Base-by-base conservation (phyloP, 352 stramenopile species). In the Aphanomyces stellatus region DNA sequence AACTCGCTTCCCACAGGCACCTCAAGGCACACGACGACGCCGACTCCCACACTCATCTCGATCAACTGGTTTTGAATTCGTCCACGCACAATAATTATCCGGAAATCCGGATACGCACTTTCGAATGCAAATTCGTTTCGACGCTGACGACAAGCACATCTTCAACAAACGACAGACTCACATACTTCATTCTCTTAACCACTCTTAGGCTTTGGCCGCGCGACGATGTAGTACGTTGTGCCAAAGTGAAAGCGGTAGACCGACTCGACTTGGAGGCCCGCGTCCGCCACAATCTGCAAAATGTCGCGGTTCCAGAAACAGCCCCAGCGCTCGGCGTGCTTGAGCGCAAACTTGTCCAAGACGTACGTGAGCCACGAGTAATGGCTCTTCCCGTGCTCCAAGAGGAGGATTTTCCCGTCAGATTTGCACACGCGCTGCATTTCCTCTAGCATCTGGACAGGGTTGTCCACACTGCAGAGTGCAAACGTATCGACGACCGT, bases 261-360 rank as follows among this genome's bases (percentile, higher is more conserved):
- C 5, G 81, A 90, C 71, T 96, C 87, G 17, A 98, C 61, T 35
- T 95, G 71, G 17, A 98, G 78, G 7, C 88, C 90, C 0, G 91
- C 79, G 24, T 87, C 51, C 19, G 90, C 65, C 22, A 98, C 75
- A 37, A 99, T 80, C 11, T 70, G 72, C 51, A 96, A 74, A 46
- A 98, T 97, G 72, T 99, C 93, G 49, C 93, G 76, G 75, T 99
- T 99, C 91, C 92, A 98, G 51, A 96, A 85, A 69, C 94, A 99
- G 25, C 96, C 96, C 96, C 95, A 99, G 46, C 95, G 91, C 72
- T 95, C 83, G 19, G 90, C 88, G 66, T 98, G 95, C 43, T 88
- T 70, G 62, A 88, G 80, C 0, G 92, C 91, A 73, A 97, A 93
- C 72, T 95, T 96, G 74, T 99, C 95, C 31, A 98, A 80, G 57